Conservation (phyloP, 75 land plant species). For the Pinus taeda region DNA sequence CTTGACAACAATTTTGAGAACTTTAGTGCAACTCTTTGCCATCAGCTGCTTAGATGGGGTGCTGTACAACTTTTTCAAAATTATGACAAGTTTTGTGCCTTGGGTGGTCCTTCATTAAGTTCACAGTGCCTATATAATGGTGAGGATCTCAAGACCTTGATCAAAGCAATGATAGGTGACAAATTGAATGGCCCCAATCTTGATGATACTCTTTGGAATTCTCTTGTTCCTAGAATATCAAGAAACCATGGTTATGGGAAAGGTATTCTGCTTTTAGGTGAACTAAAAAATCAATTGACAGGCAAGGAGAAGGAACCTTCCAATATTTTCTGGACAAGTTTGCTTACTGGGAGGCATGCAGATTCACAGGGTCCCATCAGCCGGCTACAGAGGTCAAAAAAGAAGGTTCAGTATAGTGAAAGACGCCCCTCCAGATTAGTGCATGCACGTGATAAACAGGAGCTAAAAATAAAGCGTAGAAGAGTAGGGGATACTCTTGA, state of each 20-base stretch:
- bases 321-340: constrained; percentile 3
- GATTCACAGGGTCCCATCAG: neutral
- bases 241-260: constrained; percentile 5
- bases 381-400: neutral
- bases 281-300: constrained; percentile 1
- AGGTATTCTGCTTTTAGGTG: constrained; percentile 1
- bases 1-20: constrained; percentile 37
- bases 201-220: constrained; percentile 6
- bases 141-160: neutral
- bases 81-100: constrained; percentile 31
- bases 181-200: neutral
- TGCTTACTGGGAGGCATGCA: neutral
- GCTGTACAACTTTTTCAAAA: constrained; percentile 38
- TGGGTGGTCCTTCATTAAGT: neutral
- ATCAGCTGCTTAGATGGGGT: constrained; percentile 73
- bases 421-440: neutral
- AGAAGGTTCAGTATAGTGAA: constrained; percentile 2
- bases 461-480: constrained; percentile 6
- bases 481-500: constrained; percentile 7
- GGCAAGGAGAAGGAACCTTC: neutral
- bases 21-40: constrained; percentile 38
- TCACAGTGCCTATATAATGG: constrained; percentile 1
- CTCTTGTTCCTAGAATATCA: neutral
- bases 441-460: neutral
- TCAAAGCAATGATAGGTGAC: neutral